phyloP scores from a whole-genome alignment of 192 early-diverging fungal species.

The Entrophospora sp. region DNA sequence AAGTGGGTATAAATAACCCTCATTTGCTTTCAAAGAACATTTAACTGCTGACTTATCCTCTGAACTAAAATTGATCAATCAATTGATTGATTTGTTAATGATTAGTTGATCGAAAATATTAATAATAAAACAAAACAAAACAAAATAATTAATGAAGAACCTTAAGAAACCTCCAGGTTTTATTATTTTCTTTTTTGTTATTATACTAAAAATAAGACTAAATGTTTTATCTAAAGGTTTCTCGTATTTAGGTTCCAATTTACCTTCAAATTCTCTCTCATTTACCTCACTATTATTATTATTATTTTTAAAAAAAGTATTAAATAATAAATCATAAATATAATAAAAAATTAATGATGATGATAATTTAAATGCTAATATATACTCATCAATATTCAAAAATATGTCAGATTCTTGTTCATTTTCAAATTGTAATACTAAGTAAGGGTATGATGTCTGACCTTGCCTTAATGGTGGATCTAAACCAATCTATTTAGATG shows the following conservation, averaged over 20 bases:
- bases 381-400: conserved; percentile 69
- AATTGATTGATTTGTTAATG: not conserved
- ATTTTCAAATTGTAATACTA: conserved; percentile 92
- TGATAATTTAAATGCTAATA: conserved; percentile 8
- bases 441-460: conserved; percentile 88
- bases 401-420: conserved; percentile 84
- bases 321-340: conserved; percentile 8
- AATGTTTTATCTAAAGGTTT: conserved; percentile 80
- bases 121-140: not conserved
- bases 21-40: conserved; percentile 95
- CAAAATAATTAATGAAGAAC: not conserved
- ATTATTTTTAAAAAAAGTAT: not conserved
- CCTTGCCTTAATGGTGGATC: conserved; percentile 96
- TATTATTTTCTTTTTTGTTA: conserved; percentile 70
- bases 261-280: conserved; percentile 60
- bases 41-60: conserved; percentile 78
- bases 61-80: conserved; percentile 38
- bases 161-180: conserved; percentile 38
- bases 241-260: conserved; percentile 77
- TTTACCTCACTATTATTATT: conserved; percentile 43
- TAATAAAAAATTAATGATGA: not conserved
- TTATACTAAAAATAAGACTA: conserved; percentile 72
- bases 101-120: not conserved
- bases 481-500: conserved; percentile 79
- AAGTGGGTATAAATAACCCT: conserved; percentile 87